These are phyloP conservation scores for Coniochaeta prunicola DNA, from an alignment of 2,329 filamentous ascomycete genomes.

Conservation along the genomic window DNA sequence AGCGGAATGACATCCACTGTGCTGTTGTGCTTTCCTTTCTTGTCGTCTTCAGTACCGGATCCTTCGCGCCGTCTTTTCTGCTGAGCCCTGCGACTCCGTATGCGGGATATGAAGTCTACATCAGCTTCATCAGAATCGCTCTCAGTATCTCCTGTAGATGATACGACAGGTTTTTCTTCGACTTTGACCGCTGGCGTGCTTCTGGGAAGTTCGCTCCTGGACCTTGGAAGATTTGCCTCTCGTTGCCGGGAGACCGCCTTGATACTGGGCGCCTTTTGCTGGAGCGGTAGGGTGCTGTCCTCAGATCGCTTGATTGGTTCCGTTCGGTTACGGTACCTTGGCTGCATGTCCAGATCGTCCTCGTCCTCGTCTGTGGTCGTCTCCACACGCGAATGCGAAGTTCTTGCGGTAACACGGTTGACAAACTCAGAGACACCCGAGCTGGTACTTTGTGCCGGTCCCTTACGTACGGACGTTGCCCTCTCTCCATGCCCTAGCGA, in stretches of 20 bases:
- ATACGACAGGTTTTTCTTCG: not conserved
- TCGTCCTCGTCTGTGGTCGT: slow-evolving; percentile 6
- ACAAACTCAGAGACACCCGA: not conserved
- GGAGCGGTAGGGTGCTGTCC: not conserved
- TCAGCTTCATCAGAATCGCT: slow-evolving; percentile 10
- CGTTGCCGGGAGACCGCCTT: not conserved
- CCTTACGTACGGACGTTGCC: not conserved
- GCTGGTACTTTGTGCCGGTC: not conserved
- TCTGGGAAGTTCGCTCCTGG: not conserved
- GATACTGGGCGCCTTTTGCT: not conserved
- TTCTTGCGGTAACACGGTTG: not conserved
- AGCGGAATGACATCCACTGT: not conserved
- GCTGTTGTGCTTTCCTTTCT: not conserved
- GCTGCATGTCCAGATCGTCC: slow-evolving; percentile 9
- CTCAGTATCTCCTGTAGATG: not conserved
- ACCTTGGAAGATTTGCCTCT: not conserved
- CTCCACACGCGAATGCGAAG: not conserved
- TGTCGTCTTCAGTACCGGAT: slow-evolving; percentile 2
- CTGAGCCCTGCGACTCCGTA: slow-evolving; percentile 11
- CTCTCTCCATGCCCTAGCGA: not conserved
- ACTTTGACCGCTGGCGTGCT: not conserved
- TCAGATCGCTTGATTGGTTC: not conserved
- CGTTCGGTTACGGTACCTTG: not conserved
- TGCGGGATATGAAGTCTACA: slow-evolving; percentile 10
- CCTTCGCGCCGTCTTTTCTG: slow-evolving; percentile 8